phyloP scores from a whole-genome alignment of 768 basidiomycete species.

The Suillus lakei region DNA sequence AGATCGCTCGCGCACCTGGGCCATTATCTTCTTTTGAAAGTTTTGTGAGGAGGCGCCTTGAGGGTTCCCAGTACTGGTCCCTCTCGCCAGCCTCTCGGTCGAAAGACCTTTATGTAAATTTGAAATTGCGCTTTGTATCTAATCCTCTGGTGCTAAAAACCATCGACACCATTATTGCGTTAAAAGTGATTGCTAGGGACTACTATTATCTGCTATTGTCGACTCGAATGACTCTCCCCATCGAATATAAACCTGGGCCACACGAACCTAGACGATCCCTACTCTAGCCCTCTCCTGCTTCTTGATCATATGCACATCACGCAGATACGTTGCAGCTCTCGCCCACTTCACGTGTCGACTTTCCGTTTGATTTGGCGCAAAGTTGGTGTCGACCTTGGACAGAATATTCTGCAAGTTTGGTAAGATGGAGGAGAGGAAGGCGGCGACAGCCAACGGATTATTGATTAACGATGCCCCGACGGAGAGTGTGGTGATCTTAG shows the following conservation, averaged over 20 bases:
- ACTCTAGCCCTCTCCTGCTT: not conserved
- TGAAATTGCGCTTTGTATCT: not conserved
- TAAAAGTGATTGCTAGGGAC: not conserved
- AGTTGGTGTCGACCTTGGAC: not conserved
- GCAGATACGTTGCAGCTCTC: not conserved
- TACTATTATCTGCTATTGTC: not conserved
- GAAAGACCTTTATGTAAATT: not conserved
- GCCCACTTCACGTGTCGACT: not conserved
- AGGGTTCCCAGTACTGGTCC: no score
- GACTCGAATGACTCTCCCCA: not conserved
- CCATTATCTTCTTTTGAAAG: conserved; percentile 37
- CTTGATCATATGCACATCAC: not conserved
- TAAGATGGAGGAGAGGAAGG: not conserved
- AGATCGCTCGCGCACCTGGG: conserved; percentile 52
- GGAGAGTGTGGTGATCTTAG: not conserved
- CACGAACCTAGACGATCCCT: not conserved
- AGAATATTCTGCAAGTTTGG: not conserved
- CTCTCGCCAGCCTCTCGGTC: no score
- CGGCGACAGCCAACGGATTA: not conserved
- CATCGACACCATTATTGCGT: not conserved
- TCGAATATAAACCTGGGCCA: not conserved
- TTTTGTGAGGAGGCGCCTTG: not conserved
- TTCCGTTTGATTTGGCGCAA: not conserved
- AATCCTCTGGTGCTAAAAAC: not conserved
- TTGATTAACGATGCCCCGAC: not conserved